Conservation (phyloP, 2,329 filamentous ascomycete genomes). For the Xylariaceae sp. region DNA sequence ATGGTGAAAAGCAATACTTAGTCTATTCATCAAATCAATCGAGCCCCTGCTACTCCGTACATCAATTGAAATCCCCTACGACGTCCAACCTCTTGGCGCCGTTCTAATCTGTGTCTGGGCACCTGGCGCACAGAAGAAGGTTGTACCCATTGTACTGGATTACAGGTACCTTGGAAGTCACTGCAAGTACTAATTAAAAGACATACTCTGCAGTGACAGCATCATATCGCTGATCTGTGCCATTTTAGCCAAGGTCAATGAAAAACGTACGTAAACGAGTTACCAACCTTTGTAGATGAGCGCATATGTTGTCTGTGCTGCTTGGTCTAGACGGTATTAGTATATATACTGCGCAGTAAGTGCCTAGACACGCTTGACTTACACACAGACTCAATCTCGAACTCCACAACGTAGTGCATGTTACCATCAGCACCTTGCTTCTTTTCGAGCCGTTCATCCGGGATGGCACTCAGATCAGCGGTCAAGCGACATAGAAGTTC, state of each 20-base stretch:
- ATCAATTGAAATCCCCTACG: too few relatives aligned
- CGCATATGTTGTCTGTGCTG: conserved; percentile 41
- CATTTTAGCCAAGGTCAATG: conserved; percentile 13
- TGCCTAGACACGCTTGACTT: conserved; percentile 10
- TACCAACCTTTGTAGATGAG: conserved; percentile 39
- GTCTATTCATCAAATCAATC: too few relatives aligned
- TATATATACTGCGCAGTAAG: background rate
- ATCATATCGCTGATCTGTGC: conserved; percentile 36
- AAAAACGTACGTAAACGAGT: too few relatives aligned
- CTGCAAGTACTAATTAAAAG: conserved; percentile 11
- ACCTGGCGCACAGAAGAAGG: too few relatives aligned
- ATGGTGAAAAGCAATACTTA: too few relatives aligned
- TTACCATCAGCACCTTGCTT: conserved; percentile 34
- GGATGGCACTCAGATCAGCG: conserved; percentile 40
- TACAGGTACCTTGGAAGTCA: too few relatives aligned
- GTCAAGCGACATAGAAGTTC: conserved; percentile 34
- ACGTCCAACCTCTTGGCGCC: too few relatives aligned
- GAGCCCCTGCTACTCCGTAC: too few relatives aligned
- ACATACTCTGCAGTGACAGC: conserved; percentile 42
- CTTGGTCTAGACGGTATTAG: conserved; percentile 27
- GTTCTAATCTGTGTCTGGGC: too few relatives aligned
- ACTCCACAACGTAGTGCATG: conserved; percentile 37
- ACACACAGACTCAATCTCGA: conserved; percentile 39
- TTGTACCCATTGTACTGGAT: too few relatives aligned
- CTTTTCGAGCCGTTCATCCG: conserved; percentile 33